A percentile compares a stretch with the other conserved stretches of the same genome.
phyloP scores from a whole-genome alignment of 129 eudicot species.

The Centrapalus pauciflorus region DNA sequence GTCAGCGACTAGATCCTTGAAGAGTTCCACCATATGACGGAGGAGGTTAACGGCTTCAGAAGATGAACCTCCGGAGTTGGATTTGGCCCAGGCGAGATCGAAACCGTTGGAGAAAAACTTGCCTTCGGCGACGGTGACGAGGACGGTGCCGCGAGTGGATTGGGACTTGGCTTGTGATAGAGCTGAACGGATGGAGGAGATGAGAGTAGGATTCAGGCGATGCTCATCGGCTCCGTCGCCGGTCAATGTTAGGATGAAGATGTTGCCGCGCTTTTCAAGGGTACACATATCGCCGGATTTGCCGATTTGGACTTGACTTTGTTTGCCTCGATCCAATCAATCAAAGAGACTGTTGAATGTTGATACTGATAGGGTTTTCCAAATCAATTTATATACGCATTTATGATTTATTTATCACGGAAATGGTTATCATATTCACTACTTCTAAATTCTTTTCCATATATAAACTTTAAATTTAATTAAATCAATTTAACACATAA shows the following conservation, averaged over 20 bases:
- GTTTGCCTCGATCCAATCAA: background rate
- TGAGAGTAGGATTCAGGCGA: conserved; percentile 59
- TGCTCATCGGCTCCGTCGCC: conserved; percentile 64
- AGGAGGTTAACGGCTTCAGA: conserved; percentile 35
- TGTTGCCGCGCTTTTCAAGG: conserved; percentile 51
- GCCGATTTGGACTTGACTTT: background rate
- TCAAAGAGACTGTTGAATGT: background rate
- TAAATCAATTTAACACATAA: too few relatives aligned
- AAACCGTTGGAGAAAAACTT: conserved; percentile 88
- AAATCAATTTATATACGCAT: too few relatives aligned
- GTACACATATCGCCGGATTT: conserved; percentile 46
- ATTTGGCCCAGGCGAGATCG: conserved; percentile 62
- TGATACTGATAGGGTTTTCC: conserved; percentile 1
- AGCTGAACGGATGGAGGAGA: conserved; percentile 55
- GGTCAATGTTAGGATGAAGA: conserved; percentile 62
- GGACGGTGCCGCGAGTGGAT: conserved; percentile 49
- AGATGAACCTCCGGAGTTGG: conserved; percentile 36
- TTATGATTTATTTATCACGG: too few relatives aligned
- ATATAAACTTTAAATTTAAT: too few relatives aligned
- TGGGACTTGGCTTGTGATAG: conserved; percentile 56
- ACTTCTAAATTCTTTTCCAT: too few relatives aligned
- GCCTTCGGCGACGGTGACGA: conserved; percentile 57
- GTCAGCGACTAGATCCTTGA: conserved; percentile 52
- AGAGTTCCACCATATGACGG: conserved; percentile 43
- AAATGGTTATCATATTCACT: too few relatives aligned